Base-by-base conservation (phyloP, 2,329 filamentous ascomycete species). In the Pseudogymnoascus sp. region DNA sequence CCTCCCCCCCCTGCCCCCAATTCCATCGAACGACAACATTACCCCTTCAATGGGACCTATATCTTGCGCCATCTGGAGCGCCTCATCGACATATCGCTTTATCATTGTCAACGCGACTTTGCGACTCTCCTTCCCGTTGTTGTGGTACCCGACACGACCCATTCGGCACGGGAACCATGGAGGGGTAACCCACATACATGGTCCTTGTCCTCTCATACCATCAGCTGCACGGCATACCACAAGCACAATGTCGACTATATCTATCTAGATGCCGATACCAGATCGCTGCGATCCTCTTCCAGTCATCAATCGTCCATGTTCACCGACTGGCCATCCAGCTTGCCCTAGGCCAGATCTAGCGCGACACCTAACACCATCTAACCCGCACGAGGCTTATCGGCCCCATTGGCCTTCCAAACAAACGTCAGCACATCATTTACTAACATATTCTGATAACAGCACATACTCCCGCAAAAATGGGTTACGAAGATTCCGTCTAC, bases 401-500 rank as follows among this genome's bases (percentile, higher is more conserved):
- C 27, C 27, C 27, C 27, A 55, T 55, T 55, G 45, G 45, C 45
- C 45, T 55, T 55, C 29, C 45, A 55, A 33, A 55, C 45, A 55
- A 55, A 33, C 45, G 45, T 33, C 45, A 55, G 45, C 33, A 55
- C 45, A 55, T 31, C 45, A 33, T 55, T 55, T 55, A 55, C 45
- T 55, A 55, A 55, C n/a, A 29, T 55, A 55, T 55, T 55, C 45
- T 55, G 27, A 31, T 33, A 15, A 55, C 45, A 55, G 45, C 45
- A 55, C n/a, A 55, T 21, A 55, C 18, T 15, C 72, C 71, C 76
- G 79, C 77, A 83, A 92, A 83, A 83, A 97, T 97, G 93, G 92
- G 90, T 87, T 91, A 96, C 85, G 93, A 97, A 86, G 92, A 97
- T 83, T 93, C 92, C 74, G 94, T 99, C 76, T 97, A 97, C 81